Percentiles rank a stretch among this genome's conserved stretches.
phyloP scores from a whole-genome alignment of 2,329 filamentous ascomycete species.

The Aspergillus awamori region DNA sequence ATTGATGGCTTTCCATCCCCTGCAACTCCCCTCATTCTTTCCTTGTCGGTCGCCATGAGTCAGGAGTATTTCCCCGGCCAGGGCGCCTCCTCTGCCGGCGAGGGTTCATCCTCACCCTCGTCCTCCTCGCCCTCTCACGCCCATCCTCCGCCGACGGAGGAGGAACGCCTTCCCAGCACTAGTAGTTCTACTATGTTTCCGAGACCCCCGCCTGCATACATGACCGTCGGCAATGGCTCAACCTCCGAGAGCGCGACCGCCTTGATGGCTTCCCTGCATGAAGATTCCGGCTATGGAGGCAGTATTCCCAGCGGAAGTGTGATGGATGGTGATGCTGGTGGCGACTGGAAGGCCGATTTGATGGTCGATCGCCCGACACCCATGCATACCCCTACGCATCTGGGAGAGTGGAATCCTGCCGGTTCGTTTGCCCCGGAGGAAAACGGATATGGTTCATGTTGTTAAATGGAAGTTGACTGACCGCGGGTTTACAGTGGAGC shows the following conservation, averaged over 20 bases:
- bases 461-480: constrained; percentile 18
- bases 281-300: constrained; percentile 89
- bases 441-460: background rate
- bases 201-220: constrained; percentile 65
- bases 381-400: constrained; percentile 55
- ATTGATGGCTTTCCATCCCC: background rate
- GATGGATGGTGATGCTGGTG: constrained; percentile 44
- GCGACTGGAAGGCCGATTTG: constrained; percentile 59
- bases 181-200: constrained; percentile 28
- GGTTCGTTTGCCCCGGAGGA: constrained; percentile 30
- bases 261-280: constrained; percentile 78
- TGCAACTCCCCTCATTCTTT: background rate
- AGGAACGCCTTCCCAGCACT: constrained; percentile 27
- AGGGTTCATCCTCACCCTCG: constrained; percentile 39
- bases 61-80: constrained; percentile 45
- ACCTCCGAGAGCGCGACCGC: constrained; percentile 79
- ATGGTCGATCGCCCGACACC: constrained; percentile 62
- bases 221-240: constrained; percentile 84
- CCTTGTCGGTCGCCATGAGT: constrained; percentile 39
- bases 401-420: constrained; percentile 52
- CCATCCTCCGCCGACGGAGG: constrained; percentile 22
- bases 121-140: background rate
- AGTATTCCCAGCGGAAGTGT: constrained; percentile 70
- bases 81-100: constrained; percentile 38
- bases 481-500: constrained; percentile 51